Evolutionary conservation across 2,329 filamentous ascomycete species (phyloP).

Genomic region (Penicillium sp.): DNA sequence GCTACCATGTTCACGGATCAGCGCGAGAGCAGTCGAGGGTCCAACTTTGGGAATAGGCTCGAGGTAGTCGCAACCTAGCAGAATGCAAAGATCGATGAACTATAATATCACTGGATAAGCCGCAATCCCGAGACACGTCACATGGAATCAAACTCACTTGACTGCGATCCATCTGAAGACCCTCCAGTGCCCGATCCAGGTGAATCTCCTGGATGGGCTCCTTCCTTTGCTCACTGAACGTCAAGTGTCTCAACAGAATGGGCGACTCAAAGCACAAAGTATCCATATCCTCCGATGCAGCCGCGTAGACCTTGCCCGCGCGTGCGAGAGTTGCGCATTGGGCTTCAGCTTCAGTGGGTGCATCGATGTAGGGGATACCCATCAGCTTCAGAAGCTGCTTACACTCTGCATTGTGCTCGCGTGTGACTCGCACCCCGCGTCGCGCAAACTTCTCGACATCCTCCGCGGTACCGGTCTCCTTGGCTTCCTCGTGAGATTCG

Average conservation of each 20-base stretch:
- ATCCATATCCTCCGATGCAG: slow-evolving; percentile 98
- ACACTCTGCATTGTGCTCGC: slow-evolving; percentile 94
- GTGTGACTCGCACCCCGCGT: slow-evolving; percentile 89
- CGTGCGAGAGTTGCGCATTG: slow-evolving; percentile 89
- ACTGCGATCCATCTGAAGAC: slow-evolving; percentile 80
- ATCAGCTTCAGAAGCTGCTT: slow-evolving; percentile 88
- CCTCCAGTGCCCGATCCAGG: slow-evolving; percentile 81
- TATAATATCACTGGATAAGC: slow-evolving; percentile 40
- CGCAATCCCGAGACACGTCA: not conserved
- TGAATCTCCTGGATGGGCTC: slow-evolving; percentile 97
- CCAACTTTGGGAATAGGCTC: slow-evolving; percentile 95
- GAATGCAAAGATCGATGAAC: slow-evolving; percentile 97
- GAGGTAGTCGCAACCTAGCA: slow-evolving; percentile 96
- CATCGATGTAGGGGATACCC: slow-evolving; percentile 93
- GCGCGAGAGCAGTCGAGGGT: slow-evolving; percentile 84
- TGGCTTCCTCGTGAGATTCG: slow-evolving; percentile 89
- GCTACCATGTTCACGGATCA: slow-evolving; percentile 87
- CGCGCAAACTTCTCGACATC: slow-evolving; percentile 98
- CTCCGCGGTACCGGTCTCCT: slow-evolving; percentile 93
- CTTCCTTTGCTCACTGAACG: slow-evolving; percentile 95
- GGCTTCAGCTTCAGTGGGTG: slow-evolving; percentile 94
- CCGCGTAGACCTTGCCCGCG: slow-evolving; percentile 93
- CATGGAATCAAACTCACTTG: slow-evolving; percentile 58
- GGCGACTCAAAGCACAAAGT: slow-evolving; percentile 94
- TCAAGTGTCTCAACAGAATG: slow-evolving; percentile 87